Conservation (phyloP, 208 protist species). For the Trypanosoma rangeli region DNA sequence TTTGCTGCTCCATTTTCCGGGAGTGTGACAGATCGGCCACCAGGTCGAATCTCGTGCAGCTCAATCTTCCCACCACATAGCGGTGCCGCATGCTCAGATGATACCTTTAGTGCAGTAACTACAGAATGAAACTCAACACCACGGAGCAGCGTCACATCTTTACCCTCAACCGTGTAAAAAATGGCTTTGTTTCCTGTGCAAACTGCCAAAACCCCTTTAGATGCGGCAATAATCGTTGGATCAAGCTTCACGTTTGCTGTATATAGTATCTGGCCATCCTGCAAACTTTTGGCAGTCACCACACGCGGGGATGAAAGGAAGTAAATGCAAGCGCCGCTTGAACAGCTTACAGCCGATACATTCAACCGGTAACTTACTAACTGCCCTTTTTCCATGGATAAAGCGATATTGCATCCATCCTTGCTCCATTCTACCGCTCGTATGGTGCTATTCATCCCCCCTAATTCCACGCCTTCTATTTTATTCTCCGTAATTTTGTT, state of each 20-base stretch:
- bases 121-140: conserved; percentile 73
- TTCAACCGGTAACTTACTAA: conserved; percentile 78
- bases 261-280: conserved; percentile 63
- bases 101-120: conserved; percentile 78
- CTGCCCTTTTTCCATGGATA: conserved; percentile 75
- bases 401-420: conserved; percentile 89
- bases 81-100: conserved; percentile 80
- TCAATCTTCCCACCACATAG: conserved; percentile 82
- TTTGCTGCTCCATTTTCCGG: conserved; percentile 53
- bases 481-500: conserved; percentile 57
- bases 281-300: conserved; percentile 82
- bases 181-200: conserved; percentile 76
- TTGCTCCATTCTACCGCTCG: conserved; percentile 67
- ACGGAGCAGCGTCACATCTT: conserved; percentile 35
- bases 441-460: conserved; percentile 44
- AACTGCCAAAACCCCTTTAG: conserved; percentile 82
- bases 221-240: conserved; percentile 82
- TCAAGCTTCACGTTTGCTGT: conserved; percentile 83
- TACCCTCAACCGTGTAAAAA: conserved; percentile 69
- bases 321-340: conserved; percentile 72
- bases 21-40: conserved; percentile 45
- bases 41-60: conserved; percentile 79
- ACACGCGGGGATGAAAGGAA: conserved; percentile 86
- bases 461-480: conserved; percentile 35
- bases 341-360: conserved; percentile 75